Conservation (phyloP, 768 basidiomycete genomes). For the Mrakia gelida region DNA sequence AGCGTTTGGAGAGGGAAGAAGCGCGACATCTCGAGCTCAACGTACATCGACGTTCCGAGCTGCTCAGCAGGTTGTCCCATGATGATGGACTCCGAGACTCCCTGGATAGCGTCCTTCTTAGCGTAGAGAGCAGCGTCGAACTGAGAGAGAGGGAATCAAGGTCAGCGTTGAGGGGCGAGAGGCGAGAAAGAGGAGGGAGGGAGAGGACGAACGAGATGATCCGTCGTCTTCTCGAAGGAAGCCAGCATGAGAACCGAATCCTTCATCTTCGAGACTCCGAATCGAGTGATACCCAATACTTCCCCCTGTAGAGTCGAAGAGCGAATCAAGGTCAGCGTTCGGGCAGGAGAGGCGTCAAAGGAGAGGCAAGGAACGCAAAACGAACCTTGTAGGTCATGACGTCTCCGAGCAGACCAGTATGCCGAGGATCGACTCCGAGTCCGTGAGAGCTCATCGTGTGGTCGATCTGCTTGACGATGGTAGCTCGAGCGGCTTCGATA, state of each 20-base stretch:
- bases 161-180: not conserved
- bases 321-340: not conserved
- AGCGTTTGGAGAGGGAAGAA: not conserved
- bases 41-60: conserved; percentile 87
- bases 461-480: conserved; percentile 95
- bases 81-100: conserved; percentile 98
- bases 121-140: conserved; percentile 97
- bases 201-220: conserved; percentile 60
- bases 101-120: conserved; percentile 89
- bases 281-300: conserved; percentile 94
- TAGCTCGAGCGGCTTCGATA: conserved; percentile 89
- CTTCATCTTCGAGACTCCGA: conserved; percentile 99
- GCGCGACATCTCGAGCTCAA: not conserved
- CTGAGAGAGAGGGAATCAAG: conserved; percentile 23
- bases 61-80: conserved; percentile 95
- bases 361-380: not conserved
- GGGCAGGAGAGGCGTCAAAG: not conserved
- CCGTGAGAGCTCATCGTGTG: conserved; percentile 92
- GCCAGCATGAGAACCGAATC: conserved; percentile 95
- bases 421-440: conserved; percentile 97
- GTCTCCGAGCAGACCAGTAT: conserved; percentile 96
- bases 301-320: conserved; percentile 61
- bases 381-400: conserved; percentile 95
- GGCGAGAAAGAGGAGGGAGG: not conserved
- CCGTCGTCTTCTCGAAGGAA: conserved; percentile 98